Evolutionary conservation across 257 asterid species (phyloP).

Genomic region (Plantago ovata): DNA sequence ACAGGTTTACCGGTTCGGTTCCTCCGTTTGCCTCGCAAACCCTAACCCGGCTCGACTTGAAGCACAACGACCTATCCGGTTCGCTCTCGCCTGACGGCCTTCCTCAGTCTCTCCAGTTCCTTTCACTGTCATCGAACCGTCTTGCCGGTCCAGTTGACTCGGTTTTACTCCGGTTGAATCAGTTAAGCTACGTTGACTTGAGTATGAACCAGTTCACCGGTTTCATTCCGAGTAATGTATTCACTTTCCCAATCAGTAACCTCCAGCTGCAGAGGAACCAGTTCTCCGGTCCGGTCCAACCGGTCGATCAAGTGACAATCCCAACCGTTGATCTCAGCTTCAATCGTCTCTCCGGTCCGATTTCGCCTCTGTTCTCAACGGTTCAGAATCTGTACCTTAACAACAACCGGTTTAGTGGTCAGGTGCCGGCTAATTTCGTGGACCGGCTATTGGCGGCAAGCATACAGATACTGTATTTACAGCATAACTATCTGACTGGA

Average conservation of each 20-base stretch:
- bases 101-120: constrained; percentile 66
- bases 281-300: constrained; percentile 58
- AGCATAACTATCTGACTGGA: constrained; percentile 89
- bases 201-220: constrained; percentile 83
- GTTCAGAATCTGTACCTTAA: constrained; percentile 73
- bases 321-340: constrained; percentile 78
- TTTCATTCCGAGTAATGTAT: constrained; percentile 45
- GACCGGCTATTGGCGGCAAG: constrained; percentile 61
- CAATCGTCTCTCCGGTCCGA: constrained; percentile 70
- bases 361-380: constrained; percentile 70
- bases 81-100: constrained; percentile 44
- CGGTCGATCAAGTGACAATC: constrained; percentile 51
- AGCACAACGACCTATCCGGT: constrained; percentile 77
- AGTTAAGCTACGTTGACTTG: constrained; percentile 63
- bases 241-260: constrained; percentile 51
- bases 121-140: constrained; percentile 74
- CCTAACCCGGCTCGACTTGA: constrained; percentile 72
- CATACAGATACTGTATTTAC: constrained; percentile 58
- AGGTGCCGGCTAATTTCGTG: constrained; percentile 67
- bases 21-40: constrained; percentile 55
- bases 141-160: constrained; percentile 64
- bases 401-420: constrained; percentile 84
- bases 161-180: constrained; percentile 38
- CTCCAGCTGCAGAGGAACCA: constrained; percentile 77
- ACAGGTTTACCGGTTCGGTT: constrained; percentile 57